These are phyloP conservation scores for Crithidia thermophila DNA, from an alignment of 208 protist species.

Conservation along the genomic window DNA sequence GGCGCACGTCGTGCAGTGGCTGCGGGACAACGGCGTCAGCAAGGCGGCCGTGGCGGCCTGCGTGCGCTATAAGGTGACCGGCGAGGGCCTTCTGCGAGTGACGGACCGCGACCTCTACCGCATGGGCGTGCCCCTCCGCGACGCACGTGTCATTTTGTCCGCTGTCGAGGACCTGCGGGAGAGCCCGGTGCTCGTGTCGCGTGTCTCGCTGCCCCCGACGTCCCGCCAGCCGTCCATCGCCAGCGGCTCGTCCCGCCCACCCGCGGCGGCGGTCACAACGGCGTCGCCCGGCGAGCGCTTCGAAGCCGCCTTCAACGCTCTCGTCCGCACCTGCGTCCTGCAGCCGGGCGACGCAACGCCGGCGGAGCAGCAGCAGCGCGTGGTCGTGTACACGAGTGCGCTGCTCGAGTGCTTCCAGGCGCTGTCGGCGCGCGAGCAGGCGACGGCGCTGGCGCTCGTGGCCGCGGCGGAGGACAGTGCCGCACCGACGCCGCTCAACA, in stretches of 20 bases:
- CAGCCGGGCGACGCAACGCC: constrained; percentile 11
- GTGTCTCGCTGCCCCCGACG: constrained; percentile 1
- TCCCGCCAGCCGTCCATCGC: constrained; percentile 10
- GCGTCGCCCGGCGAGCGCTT: constrained; percentile 21
- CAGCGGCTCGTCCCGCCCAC: constrained; percentile 1
- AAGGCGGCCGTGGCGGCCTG: constrained; percentile 27
- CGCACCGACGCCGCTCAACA: background rate
- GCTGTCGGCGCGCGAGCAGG: constrained; percentile 40
- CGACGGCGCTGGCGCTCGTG: constrained; percentile 43
- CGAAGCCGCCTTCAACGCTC: constrained; percentile 22
- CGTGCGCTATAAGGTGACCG: constrained; percentile 40
- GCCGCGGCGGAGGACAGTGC: constrained; percentile 17
- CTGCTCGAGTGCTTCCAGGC: constrained; percentile 55
- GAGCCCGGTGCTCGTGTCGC: constrained; percentile 11
- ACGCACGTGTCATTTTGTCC: constrained; percentile 41
- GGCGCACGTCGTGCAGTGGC: constrained; percentile 54
- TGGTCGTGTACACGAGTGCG: constrained; percentile 39
- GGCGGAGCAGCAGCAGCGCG: constrained; percentile 28
- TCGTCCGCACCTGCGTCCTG: constrained; percentile 19
- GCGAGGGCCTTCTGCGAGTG: constrained; percentile 41
- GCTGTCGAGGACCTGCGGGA: constrained; percentile 38
- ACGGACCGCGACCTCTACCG: constrained; percentile 36
- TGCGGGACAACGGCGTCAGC: constrained; percentile 47
- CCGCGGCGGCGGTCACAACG: background rate
- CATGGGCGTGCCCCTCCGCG: constrained; percentile 53